phyloP scores from a whole-genome alignment of 1,284 basidiomycete species.

The Stygiomarasmius scandens region DNA sequence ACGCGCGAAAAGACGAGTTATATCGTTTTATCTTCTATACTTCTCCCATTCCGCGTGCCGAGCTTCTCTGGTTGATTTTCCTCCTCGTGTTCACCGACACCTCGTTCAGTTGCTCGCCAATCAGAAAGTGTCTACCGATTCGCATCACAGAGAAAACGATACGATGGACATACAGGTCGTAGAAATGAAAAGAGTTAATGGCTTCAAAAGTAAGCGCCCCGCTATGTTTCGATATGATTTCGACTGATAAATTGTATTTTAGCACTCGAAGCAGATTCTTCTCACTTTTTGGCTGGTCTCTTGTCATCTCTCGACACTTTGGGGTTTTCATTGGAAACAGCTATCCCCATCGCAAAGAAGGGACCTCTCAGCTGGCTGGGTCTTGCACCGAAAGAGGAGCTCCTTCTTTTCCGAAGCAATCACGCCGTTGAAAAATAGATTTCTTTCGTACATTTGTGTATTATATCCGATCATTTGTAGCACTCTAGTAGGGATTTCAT shows the following conservation, averaged over 20 bases:
- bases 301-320: conserved; percentile 43
- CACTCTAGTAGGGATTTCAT: neutral
- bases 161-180: conserved; percentile 1
- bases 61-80: conserved; percentile 48
- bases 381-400: conserved; percentile 40
- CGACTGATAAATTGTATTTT: neutral
- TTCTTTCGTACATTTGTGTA: neutral
- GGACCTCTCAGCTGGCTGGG: conserved; percentile 35
- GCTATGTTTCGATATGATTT: neutral
- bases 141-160: conserved; percentile 1
- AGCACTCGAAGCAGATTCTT: neutral
- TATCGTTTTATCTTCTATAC: conserved; percentile 61
- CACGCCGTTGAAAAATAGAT: conserved; percentile 18
- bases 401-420: conserved; percentile 44
- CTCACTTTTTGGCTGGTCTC: conserved; percentile 44
- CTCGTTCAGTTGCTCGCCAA: neutral
- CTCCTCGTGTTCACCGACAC: neutral
- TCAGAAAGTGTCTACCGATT: neutral
- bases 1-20: conserved; percentile 46
- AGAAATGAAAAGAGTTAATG: conserved; percentile 4
- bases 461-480: neutral
- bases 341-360: conserved; percentile 45
- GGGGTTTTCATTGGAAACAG: conserved; percentile 44
- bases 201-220: neutral
- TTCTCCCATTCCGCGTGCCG: conserved; percentile 59